Evolutionary conservation across 106 monocot species (phyloP).

Genomic region (Platanthera zijinensis): DNA sequence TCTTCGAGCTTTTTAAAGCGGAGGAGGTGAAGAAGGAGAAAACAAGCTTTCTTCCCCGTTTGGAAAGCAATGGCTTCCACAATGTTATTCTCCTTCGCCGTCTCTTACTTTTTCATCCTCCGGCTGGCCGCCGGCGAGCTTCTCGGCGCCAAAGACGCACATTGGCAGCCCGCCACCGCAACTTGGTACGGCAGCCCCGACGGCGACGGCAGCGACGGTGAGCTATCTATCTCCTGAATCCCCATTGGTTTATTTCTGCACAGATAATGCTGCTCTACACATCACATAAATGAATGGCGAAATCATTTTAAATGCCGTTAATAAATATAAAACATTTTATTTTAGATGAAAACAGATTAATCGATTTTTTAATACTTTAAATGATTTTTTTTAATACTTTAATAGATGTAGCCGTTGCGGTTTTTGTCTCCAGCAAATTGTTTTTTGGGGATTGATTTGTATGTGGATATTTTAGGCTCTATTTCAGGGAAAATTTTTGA

Average conservation of each 20-base stretch:
- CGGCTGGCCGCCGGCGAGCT: constrained; percentile 1
- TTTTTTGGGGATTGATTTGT: too few relatives aligned
- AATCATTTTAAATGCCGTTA: too few relatives aligned
- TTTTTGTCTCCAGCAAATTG: too few relatives aligned
- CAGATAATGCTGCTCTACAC: too few relatives aligned
- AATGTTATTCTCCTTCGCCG: background rate
- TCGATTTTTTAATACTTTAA: too few relatives aligned
- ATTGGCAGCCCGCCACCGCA: constrained; percentile 86
- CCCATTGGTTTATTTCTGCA: background rate
- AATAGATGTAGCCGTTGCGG: too few relatives aligned
- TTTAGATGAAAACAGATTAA: too few relatives aligned
- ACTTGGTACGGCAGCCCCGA: constrained; percentile 97
- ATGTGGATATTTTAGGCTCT: too few relatives aligned
- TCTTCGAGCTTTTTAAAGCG: background rate
- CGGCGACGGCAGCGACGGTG: constrained; percentile 94
- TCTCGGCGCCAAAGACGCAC: constrained; percentile 16
- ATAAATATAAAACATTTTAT: background rate
- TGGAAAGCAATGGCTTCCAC: constrained; percentile 5
- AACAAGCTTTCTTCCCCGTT: background rate
- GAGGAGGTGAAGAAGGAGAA: background rate
- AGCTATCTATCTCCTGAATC: background rate
- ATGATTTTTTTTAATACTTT: too few relatives aligned
- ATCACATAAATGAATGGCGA: too few relatives aligned
- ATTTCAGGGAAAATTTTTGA: too few relatives aligned
- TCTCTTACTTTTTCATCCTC: constrained; percentile 7